Conservation (phyloP, 768 basidiomycete genomes). For the Serendipita sp. region DNA sequence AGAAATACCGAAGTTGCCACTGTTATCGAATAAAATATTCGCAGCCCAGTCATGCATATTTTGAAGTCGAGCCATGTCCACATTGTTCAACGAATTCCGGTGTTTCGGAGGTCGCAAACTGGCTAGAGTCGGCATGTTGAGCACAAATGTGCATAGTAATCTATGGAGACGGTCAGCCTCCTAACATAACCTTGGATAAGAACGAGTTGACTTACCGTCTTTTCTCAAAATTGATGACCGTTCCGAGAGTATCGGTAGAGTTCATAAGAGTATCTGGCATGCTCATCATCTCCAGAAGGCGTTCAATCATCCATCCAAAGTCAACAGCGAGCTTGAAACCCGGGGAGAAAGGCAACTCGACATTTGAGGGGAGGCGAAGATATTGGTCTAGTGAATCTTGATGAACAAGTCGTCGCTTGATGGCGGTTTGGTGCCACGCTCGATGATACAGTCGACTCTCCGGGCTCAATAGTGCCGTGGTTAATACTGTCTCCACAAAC, state of each 20-base stretch:
- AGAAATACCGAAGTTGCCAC: not conserved
- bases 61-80: slow-evolving; percentile 60
- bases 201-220: slow-evolving; percentile 36
- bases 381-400: slow-evolving; percentile 27
- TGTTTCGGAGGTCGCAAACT: slow-evolving; percentile 27
- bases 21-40: slow-evolving; percentile 44
- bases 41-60: slow-evolving; percentile 56
- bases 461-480: slow-evolving; percentile 58
- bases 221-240: slow-evolving; percentile 67
- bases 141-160: slow-evolving; percentile 49
- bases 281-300: slow-evolving; percentile 62
- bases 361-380: not conserved
- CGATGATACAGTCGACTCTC: slow-evolving; percentile 64
- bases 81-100: slow-evolving; percentile 41
- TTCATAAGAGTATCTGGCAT: slow-evolving; percentile 53
- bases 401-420: slow-evolving; percentile 46
- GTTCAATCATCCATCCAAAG: slow-evolving; percentile 69
- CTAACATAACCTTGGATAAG: not conserved
- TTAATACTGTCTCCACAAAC: slow-evolving; percentile 62
- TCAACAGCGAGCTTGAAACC: slow-evolving; percentile 49
- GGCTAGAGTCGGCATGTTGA: slow-evolving; percentile 32
- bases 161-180: slow-evolving; percentile 23
- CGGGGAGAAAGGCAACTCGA: slow-evolving; percentile 19
- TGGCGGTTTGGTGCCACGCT: slow-evolving; percentile 64
- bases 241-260: slow-evolving; percentile 33